Evolutionary conservation across 2,329 filamentous ascomycete genomes (phyloP).

Genomic region (Claviceps capensis): DNA sequence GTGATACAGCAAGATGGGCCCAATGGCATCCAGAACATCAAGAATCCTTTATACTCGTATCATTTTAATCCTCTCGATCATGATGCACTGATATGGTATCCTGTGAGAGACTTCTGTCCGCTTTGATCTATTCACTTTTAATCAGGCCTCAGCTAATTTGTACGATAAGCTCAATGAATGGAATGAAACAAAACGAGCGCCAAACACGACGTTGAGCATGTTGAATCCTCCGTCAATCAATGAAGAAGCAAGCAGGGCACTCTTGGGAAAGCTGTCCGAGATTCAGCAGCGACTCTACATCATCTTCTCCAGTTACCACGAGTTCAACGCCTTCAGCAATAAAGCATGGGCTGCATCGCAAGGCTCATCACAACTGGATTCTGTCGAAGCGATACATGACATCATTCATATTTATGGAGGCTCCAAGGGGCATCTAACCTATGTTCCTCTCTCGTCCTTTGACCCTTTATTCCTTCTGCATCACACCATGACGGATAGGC

Average conservation of each 20-base stretch:
- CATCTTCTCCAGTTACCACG: constrained; percentile 51
- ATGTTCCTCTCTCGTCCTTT: constrained; percentile 59
- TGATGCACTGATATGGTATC: constrained; percentile 42
- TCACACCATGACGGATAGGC: constrained; percentile 61
- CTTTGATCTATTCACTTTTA: neutral
- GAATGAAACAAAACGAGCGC: constrained; percentile 45
- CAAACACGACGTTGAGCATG: constrained; percentile 22
- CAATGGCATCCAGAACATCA: constrained; percentile 38
- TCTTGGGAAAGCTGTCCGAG: constrained; percentile 31
- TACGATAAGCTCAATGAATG: constrained; percentile 39
- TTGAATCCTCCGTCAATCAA: constrained; percentile 39
- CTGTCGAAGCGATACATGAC: constrained; percentile 51
- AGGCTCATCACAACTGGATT: constrained; percentile 41
- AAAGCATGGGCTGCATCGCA: constrained; percentile 44
- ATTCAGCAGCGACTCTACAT: constrained; percentile 52
- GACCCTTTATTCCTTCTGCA: constrained; percentile 72
- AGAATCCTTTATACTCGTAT: constrained; percentile 49
- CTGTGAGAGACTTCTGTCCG: constrained; percentile 31
- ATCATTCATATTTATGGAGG: constrained; percentile 46
- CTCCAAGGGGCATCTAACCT: constrained; percentile 53
- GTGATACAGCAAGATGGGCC: constrained; percentile 41
- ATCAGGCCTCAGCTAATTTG: neutral
- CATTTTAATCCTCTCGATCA: constrained; percentile 45
- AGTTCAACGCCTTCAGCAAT: constrained; percentile 57
- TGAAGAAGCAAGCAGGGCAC: constrained; percentile 34